Conservation (phyloP, 257 asterid species). For the Solanum sejunctum region DNA sequence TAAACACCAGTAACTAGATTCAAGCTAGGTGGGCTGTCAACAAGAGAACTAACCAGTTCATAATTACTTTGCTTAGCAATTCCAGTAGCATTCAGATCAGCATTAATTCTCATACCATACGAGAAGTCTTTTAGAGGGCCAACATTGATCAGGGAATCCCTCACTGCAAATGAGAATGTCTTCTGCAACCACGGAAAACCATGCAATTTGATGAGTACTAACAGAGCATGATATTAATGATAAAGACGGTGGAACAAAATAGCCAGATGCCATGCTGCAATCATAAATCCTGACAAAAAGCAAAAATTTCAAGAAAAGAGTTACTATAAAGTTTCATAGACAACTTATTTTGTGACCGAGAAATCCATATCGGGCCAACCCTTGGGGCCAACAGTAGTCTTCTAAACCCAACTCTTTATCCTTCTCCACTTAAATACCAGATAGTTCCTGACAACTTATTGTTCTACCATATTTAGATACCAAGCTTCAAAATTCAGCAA, state of each 20-base stretch:
- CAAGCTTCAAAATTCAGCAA: neutral
- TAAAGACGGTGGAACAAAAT: neutral
- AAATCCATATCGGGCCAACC: neutral
- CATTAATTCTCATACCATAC: constrained; percentile 76
- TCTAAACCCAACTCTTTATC: neutral
- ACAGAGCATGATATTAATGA: neutral
- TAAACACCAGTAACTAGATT: neutral
- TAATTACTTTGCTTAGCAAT: constrained; percentile 84
- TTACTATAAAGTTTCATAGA: neutral
- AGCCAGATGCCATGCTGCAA: neutral
- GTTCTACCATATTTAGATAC: neutral
- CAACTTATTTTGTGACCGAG: neutral
- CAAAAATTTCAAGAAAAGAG: neutral
- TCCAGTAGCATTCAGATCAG: constrained; percentile 80
- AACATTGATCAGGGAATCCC: constrained; percentile 84
- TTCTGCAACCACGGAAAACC: constrained; percentile 45
- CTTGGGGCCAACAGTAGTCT: neutral
- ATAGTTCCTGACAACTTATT: neutral
- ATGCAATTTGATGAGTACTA: constrained; percentile 10
- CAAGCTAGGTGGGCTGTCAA: neutral
- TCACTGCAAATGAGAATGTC: constrained; percentile 76
- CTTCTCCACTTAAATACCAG: neutral
- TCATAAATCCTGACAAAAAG: neutral
- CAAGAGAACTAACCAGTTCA: constrained; percentile 63
- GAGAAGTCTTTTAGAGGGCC: constrained; percentile 92